Evolutionary conservation across 2,329 filamentous ascomycete species (phyloP).

Genomic region (Xylaria sp.): DNA sequence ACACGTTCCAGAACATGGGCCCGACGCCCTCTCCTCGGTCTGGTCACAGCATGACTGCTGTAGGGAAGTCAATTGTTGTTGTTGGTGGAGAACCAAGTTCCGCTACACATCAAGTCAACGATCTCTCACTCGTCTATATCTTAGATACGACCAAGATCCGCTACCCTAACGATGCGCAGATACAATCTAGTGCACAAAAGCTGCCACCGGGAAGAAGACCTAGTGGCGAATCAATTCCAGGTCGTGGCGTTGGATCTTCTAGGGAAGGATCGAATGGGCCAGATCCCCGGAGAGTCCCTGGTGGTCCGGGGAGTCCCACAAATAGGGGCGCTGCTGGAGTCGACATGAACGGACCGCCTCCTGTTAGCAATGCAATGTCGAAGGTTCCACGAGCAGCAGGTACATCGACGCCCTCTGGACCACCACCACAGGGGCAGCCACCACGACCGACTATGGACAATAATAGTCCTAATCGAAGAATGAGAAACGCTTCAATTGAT

Average conservation of each 20-base stretch:
- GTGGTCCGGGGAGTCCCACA: slow-evolving; percentile 33
- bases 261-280: slow-evolving; percentile 51
- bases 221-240: slow-evolving; percentile 34
- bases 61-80: slow-evolving; percentile 87
- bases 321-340: slow-evolving; percentile 40
- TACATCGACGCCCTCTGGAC: slow-evolving; percentile 42
- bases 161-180: slow-evolving; percentile 74
- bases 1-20: slow-evolving; percentile 99
- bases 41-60: slow-evolving; percentile 95
- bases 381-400: slow-evolving; percentile 39
- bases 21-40: slow-evolving; percentile 89
- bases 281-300: slow-evolving; percentile 44
- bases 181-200: slow-evolving; percentile 37
- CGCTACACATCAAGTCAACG: slow-evolving; percentile 70
- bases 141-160: slow-evolving; percentile 94
- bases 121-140: slow-evolving; percentile 84
- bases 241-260: slow-evolving; percentile 37
- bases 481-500: slow-evolving; percentile 48
- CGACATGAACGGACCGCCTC: slow-evolving; percentile 36
- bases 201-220: slow-evolving; percentile 39
- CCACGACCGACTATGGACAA: slow-evolving; percentile 43
- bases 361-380: slow-evolving; percentile 32
- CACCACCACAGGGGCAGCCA: slow-evolving; percentile 51
- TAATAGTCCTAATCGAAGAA: slow-evolving; percentile 34
- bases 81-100: slow-evolving; percentile 93